Base-by-base conservation (phyloP, 345 rosid species). In the Cardiospermum halicacabum region DNA sequence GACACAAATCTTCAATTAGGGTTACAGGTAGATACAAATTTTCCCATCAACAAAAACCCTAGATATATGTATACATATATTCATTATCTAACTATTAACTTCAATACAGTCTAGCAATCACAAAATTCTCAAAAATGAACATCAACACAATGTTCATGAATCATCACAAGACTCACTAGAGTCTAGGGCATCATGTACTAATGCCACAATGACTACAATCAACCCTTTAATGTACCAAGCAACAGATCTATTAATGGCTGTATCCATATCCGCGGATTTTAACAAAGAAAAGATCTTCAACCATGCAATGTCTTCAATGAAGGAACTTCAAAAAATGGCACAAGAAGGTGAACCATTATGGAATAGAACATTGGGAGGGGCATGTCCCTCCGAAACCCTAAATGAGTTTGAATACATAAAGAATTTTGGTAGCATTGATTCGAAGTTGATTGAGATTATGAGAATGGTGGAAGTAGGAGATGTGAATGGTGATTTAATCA, bases 181-280 rank as follows among this genome's bases (percentile, higher is more conserved):
- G 7, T 73, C 64, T 13, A 45, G 28, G 16, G 50, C 50, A n/a
- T 43, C 78, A 16, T 53, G 64, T 10, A 50, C 66, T 2, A 63
- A 60, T 32, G 55, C 61, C n/a, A 54, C 36, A 7, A 5, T 1
- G 2, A 19, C 53, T 45, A 45, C 7, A 3, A 45, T 19, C 2
- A 13, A 19, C 19, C 50, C 24, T 42, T 7, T 30, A 3, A 34
- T 50, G 15, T 40, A 69, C 39, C 63, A 75, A 45, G 77, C 77
- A 11, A 69, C 72, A 15, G 82, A 78, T 39, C 73, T 78, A 28
- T 34, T 81, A 5, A 73, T 81, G 78, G 75, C 75, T 12, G 77
- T 81, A n/a, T 73, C 79, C 3, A 28, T 74, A 25, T 34, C 60
- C 3, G 66, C 77, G 11, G 79, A 75, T 12, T n/a, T 12, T 15